Percentiles rank a stretch among this genome's conserved stretches.
Conservation (phyloP, 108 stramenopile species). For the Seminavis robusta region DNA sequence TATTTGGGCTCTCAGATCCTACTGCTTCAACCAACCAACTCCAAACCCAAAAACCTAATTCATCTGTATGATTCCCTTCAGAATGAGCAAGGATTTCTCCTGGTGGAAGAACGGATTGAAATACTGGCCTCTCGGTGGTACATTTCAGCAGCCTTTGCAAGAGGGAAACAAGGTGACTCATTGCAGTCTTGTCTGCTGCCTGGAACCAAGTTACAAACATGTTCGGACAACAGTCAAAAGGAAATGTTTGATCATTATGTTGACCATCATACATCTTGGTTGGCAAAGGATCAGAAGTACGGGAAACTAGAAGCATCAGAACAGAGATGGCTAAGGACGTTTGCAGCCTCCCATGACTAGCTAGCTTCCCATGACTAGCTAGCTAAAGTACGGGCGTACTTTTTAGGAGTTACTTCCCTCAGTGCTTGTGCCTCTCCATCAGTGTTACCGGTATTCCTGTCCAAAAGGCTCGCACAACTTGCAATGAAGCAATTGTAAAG, state of each 20-base stretch:
- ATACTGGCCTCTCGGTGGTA: constrained; percentile 55
- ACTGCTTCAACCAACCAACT: constrained; percentile 72
- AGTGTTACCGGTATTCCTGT: too few relatives aligned
- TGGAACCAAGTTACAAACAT: neutral
- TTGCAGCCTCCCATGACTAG: too few relatives aligned
- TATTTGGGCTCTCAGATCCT: constrained; percentile 36
- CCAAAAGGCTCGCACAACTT: too few relatives aligned
- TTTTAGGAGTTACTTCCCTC: too few relatives aligned
- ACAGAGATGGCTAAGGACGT: too few relatives aligned
- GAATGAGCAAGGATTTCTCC: constrained; percentile 39
- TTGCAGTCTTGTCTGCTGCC: neutral
- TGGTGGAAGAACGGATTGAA: constrained; percentile 62
- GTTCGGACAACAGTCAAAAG: constrained; percentile 3
- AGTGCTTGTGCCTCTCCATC: too few relatives aligned
- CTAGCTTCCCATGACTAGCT: too few relatives aligned
- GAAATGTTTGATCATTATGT: constrained; percentile 42
- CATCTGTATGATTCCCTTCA: constrained; percentile 57
- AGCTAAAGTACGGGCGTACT: too few relatives aligned
- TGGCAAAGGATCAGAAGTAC: constrained; percentile 40
- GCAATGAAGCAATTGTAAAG: too few relatives aligned
- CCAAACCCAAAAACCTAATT: constrained; percentile 58
- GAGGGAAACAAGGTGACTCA: neutral
- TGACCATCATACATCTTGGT: constrained; percentile 54
- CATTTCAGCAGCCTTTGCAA: constrained; percentile 44
- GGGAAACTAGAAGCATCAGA: too few relatives aligned